Evolutionary conservation across 805 yeast species (phyloP).

Genomic region (Saccharomycopsis synnaedendra): DNA sequence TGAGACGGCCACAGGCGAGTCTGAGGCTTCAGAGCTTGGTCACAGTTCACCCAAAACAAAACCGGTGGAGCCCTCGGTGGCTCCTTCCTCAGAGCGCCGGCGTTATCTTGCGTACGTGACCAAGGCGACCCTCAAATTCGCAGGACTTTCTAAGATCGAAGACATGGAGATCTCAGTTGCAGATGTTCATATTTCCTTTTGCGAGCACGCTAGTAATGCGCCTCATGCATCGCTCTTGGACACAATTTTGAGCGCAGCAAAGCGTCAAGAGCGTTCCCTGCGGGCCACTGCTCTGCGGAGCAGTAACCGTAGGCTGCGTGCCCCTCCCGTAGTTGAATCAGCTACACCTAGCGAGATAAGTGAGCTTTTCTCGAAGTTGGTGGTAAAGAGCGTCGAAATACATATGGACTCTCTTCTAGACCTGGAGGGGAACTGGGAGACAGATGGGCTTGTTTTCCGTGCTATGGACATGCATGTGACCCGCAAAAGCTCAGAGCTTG

Average conservation of each 20-base stretch:
- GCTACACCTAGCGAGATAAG: too few relatives aligned
- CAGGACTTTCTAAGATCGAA: slow-evolving; percentile 20
- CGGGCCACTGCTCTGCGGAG: too few relatives aligned
- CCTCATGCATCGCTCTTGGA: slow-evolving; percentile 5
- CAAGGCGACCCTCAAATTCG: slow-evolving; percentile 4
- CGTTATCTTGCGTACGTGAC: slow-evolving; percentile 4
- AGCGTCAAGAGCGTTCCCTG: not conserved
- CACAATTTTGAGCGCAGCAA: slow-evolving; percentile 1
- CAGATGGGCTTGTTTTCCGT: too few relatives aligned
- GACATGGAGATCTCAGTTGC: slow-evolving; percentile 31
- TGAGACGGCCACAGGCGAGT: slow-evolving; percentile 11
- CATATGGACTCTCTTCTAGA: too few relatives aligned
- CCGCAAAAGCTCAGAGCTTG: too few relatives aligned
- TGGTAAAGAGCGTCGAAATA: too few relatives aligned
- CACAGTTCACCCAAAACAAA: not conserved
- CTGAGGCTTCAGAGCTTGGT: not conserved
- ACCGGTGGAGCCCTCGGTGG: not conserved
- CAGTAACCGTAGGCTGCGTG: too few relatives aligned
- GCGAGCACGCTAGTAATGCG: slow-evolving; percentile 8
- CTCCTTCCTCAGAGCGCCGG: not conserved
- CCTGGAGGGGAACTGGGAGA: too few relatives aligned
- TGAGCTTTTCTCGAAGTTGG: too few relatives aligned
- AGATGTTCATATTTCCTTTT: slow-evolving; percentile 30
- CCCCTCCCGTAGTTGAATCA: too few relatives aligned
- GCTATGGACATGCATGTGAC: too few relatives aligned